phyloP scores from a whole-genome alignment of 2,329 filamentous ascomycete species.

The Rhynchosporium agropyri region DNA sequence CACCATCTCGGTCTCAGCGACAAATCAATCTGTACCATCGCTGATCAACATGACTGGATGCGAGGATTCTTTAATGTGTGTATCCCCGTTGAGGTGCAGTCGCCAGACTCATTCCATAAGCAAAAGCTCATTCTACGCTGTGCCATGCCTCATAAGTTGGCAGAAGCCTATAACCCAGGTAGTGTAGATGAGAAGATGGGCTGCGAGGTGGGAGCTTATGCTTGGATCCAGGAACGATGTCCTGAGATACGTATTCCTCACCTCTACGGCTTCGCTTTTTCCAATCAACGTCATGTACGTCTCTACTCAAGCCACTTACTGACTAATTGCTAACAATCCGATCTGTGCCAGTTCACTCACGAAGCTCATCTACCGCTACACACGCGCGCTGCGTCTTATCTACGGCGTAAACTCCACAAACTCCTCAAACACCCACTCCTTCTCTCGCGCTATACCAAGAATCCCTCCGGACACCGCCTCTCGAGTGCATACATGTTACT shows the following conservation, averaged over 20 bases:
- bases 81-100: neutral
- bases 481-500: neutral
- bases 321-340: neutral
- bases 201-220: neutral
- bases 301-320: neutral
- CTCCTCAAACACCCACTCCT: neutral
- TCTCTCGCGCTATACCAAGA: neutral
- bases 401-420: neutral
- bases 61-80: slow-evolving; percentile 29
- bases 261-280: neutral
- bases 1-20: slow-evolving; percentile 28
- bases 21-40: slow-evolving; percentile 7
- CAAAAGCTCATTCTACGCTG: neutral
- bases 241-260: neutral
- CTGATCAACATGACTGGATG: slow-evolving; percentile 35
- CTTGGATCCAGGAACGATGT: neutral
- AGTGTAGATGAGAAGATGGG: neutral
- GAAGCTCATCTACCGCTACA: neutral
- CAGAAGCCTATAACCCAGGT: neutral
- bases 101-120: neutral
- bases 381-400: neutral
- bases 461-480: neutral
- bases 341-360: neutral
- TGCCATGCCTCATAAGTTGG: neutral
- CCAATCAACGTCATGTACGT: neutral